Conservation (phyloP, 2,329 filamentous ascomycete genomes). For the Claviceps fusiformis region DNA sequence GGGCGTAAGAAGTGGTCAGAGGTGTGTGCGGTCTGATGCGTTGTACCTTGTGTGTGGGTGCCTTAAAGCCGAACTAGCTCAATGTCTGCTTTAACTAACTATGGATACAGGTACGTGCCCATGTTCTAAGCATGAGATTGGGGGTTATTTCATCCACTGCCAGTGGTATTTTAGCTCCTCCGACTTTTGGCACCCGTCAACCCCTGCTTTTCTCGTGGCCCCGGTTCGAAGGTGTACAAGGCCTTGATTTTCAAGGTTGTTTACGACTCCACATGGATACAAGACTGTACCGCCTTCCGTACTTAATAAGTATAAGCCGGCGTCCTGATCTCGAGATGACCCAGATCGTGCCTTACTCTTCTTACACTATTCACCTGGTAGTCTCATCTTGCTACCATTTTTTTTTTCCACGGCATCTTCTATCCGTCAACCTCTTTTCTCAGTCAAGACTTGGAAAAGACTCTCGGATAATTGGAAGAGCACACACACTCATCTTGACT, state of each 20-base stretch:
- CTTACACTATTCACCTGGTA: not conserved
- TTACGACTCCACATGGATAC: not conserved
- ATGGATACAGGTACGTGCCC: conserved; percentile 1
- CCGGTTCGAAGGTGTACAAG: not conserved
- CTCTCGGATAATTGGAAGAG: not conserved
- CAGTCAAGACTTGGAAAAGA: not conserved
- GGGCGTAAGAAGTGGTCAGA: not conserved
- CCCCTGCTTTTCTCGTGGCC: not conserved
- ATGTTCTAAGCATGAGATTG: conserved; percentile 2
- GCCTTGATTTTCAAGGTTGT: not conserved
- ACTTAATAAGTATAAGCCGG: conserved; percentile 1
- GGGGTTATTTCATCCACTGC: conserved; percentile 6
- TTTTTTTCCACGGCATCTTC: not conserved
- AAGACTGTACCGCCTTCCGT: not conserved
- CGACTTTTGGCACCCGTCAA: conserved; percentile 1
- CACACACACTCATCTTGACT: not conserved
- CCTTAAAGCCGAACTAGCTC: conserved; percentile 3
- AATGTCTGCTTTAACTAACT: not conserved
- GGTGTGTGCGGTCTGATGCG: not conserved
- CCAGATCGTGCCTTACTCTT: not conserved
- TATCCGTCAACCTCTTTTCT: not conserved
- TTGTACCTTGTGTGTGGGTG: conserved; percentile 1
- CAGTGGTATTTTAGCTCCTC: conserved; percentile 6
- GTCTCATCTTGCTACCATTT: not conserved
- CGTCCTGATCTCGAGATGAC: not conserved